Percentiles rank a stretch among this genome's conserved stretches.
phyloP scores from a whole-genome alignment of 768 basidiomycete genomes.

The Nevesoporus exiguus region DNA sequence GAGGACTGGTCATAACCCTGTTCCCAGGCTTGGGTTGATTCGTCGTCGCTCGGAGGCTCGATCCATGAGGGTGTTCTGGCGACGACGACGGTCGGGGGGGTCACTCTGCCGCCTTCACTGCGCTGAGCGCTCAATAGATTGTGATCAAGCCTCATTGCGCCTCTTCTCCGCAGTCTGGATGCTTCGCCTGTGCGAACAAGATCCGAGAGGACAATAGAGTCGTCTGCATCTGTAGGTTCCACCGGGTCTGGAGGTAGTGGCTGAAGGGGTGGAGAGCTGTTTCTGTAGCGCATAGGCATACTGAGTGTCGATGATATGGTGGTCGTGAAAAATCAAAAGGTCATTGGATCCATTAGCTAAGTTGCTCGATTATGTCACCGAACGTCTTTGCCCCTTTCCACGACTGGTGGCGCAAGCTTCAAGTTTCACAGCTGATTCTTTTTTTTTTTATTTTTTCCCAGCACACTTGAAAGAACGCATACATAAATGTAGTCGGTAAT shows the following conservation, averaged over 20 bases:
- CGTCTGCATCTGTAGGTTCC: slow-evolving; percentile 52
- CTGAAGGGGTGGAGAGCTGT: slow-evolving; percentile 3
- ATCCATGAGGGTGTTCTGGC: slow-evolving; percentile 34
- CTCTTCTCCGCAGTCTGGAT: slow-evolving; percentile 67
- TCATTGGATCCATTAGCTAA: too few relatives aligned
- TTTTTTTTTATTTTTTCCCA: too few relatives aligned
- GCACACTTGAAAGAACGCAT: too few relatives aligned
- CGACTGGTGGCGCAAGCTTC: too few relatives aligned
- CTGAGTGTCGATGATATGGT: slow-evolving; percentile 19
- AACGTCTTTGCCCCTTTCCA: too few relatives aligned
- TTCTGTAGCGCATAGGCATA: slow-evolving; percentile 34
- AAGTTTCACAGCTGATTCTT: too few relatives aligned
- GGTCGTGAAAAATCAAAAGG: slow-evolving; percentile 7
- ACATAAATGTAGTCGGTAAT: too few relatives aligned
- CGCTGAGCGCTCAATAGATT: slow-evolving; percentile 28
- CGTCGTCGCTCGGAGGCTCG: slow-evolving; percentile 32
- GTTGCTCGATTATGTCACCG: too few relatives aligned
- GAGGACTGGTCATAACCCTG: slow-evolving; percentile 31
- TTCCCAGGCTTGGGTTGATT: slow-evolving; percentile 33
- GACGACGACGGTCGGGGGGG: slow-evolving; percentile 27
- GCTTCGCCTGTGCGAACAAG: slow-evolving; percentile 72
- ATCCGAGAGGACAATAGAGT: slow-evolving; percentile 69
- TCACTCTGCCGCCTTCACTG: slow-evolving; percentile 23
- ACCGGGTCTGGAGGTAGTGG: slow-evolving; percentile 17
- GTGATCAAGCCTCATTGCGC: slow-evolving; percentile 65